phyloP scores from a whole-genome alignment of 2,329 filamentous ascomycete species.

The Diaporthe sp. region DNA sequence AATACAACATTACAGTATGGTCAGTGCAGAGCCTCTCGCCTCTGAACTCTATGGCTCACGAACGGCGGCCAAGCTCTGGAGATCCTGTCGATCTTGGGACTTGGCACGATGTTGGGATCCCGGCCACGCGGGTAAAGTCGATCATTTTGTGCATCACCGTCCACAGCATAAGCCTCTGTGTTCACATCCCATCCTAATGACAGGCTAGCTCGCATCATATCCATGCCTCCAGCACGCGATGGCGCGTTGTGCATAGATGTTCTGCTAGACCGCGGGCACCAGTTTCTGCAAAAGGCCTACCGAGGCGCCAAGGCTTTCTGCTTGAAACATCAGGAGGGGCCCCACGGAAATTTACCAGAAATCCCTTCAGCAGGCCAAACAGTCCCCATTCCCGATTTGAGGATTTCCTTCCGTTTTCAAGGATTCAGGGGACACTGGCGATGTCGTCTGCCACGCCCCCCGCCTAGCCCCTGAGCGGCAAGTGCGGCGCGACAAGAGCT shows the following conservation, averaged over 20 bases:
- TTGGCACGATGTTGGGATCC: conserved; percentile 24
- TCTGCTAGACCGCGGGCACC: conserved; percentile 4
- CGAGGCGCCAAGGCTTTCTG: conserved; percentile 27
- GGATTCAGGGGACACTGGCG: conserved; percentile 19
- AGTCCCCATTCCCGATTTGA: neutral
- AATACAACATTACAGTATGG: neutral
- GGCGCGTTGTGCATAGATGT: neutral
- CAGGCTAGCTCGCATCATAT: conserved; percentile 17
- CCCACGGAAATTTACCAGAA: conserved; percentile 27
- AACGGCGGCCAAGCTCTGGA: conserved; percentile 13
- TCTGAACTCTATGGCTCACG: neutral
- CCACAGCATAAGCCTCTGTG: neutral
- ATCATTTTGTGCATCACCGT: conserved; percentile 8
- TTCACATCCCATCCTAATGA: neutral
- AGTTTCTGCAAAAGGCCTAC: conserved; percentile 11
- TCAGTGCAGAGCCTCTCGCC: conserved; percentile 7
- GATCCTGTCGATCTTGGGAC: conserved; percentile 24
- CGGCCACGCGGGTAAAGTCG: conserved; percentile 10
- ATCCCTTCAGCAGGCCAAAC: conserved; percentile 20
- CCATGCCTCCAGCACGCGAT: conserved; percentile 14
- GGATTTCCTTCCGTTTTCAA: neutral
- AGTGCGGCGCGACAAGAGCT: conserved; percentile 10
- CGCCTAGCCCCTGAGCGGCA: conserved; percentile 13
- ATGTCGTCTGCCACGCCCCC: neutral
- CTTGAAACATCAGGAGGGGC: conserved; percentile 21